phyloP scores from a whole-genome alignment of 179 eudicot species.

The Heliamphora pulchella region DNA sequence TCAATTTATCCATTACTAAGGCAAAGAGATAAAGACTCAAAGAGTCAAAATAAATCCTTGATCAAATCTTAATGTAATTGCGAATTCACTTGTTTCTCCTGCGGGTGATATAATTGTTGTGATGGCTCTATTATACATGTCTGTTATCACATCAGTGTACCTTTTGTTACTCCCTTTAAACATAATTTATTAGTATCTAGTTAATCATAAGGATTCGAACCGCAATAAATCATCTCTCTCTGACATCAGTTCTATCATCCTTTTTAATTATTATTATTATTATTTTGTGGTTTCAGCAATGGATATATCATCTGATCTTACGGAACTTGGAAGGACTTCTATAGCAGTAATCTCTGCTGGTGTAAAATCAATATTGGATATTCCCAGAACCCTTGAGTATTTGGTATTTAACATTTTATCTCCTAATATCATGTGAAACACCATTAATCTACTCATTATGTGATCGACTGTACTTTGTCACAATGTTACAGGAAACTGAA shows the following conservation, averaged over 20 bases:
- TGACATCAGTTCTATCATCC: neutral
- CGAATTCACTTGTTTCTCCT: too few species aligned
- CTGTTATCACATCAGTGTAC: too few species aligned
- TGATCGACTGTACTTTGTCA: neutral
- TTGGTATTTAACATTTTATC: constrained; percentile 43
- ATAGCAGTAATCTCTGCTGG: constrained; percentile 92
- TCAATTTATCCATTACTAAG: too few species aligned
- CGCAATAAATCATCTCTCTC: neutral
- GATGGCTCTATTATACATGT: too few species aligned
- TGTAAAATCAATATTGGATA: constrained; percentile 90
- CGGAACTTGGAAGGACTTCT: constrained; percentile 88
- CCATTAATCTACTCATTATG: neutral
- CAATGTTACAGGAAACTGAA: constrained; percentile 73
- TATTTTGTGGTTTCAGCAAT: constrained; percentile 41
- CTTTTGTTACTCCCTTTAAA: neutral
- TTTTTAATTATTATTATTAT: neutral
- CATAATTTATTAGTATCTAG: neutral
- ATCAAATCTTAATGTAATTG: too few species aligned
- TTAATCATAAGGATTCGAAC: neutral
- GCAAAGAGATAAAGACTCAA: too few species aligned
- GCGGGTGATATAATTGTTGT: too few species aligned
- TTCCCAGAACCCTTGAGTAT: constrained; percentile 92
- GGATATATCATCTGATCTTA: constrained; percentile 98
- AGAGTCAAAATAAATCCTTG: too few species aligned
- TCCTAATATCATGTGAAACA: neutral